Base-by-base conservation (phyloP, 2,329 filamentous ascomycete species). In the Catunica adiposa region DNA sequence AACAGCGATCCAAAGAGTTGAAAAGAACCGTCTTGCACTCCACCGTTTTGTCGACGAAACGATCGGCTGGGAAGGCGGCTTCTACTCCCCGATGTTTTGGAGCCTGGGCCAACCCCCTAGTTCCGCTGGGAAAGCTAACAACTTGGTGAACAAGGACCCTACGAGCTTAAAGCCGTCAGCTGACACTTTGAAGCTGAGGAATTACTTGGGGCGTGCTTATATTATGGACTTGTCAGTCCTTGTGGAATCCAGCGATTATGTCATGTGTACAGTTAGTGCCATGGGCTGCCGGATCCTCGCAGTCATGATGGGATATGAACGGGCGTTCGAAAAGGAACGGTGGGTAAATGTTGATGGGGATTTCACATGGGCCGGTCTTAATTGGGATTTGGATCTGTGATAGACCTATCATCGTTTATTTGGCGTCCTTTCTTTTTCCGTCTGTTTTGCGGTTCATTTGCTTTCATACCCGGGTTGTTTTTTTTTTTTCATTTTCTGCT, bases 221-320 rank as follows among this genome's bases (percentile, higher is more conserved):
- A 69, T 89, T 66, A 77, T 94, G 68, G 88, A 94, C 67, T 69
- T 94, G 56, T 80, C 83, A 0, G 83, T 94, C 23, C 70, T 94
- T 47, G 78, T 81, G 0, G 73, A 76, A 26, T 77, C 79, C 15
- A 80, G 77, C 56, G 86, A 92, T 65, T 75, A 72, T 11, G 74
- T 92, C 6, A 76, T 94, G 1, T 94, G 88, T 63, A 84, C 82
- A 2, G 82, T 89, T 23, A 86, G 83, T 62, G 79, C 82, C 34
- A 78, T 75, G 68, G 79, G 79, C 0, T 94, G 88, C 66, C 76
- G 86, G 22, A 63, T 94, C 54, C 66, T 94, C 59, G 88, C 79
- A 1, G 86, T 94, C 42, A 89, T 94, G 82, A 80, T 92, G 80
- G 88, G 88, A 0, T 89, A 86, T 85, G 83, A 89, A 38, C 74